Conservation (phyloP, 306 rosid genomes). For the Alnus glutinosa region DNA sequence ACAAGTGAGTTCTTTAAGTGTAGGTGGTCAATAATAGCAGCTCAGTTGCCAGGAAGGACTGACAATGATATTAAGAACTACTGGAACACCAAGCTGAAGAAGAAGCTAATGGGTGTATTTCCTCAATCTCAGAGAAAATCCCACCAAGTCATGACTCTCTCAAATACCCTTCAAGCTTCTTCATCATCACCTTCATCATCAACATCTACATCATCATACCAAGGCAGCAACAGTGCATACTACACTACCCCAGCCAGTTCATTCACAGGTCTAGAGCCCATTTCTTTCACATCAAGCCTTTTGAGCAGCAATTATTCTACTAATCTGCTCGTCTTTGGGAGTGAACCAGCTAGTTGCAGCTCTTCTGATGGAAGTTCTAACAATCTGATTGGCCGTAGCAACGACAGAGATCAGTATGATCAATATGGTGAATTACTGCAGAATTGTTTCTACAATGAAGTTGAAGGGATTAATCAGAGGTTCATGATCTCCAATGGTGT, state of each 20-base stretch:
- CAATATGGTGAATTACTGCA: constrained; percentile 4
- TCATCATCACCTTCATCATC: constrained; percentile 39
- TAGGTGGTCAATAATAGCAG: constrained; percentile 97
- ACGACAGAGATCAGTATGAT: constrained; percentile 29
- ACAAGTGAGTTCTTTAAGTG: constrained; percentile 13
- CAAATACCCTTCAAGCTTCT: constrained; percentile 40
- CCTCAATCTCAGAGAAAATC: constrained; percentile 35
- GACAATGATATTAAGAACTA: constrained; percentile 93
- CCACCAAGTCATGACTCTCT: constrained; percentile 24
- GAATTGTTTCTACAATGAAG: constrained; percentile 27
- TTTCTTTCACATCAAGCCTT: constrained; percentile 44
- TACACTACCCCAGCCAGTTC: constrained; percentile 25
- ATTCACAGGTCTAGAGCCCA: constrained; percentile 35
- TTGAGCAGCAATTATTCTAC: constrained; percentile 35
- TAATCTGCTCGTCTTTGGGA: constrained; percentile 40
- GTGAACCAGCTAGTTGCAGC: constrained; percentile 59
- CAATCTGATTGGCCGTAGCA: constrained; percentile 31
- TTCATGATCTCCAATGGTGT: constrained; percentile 29
- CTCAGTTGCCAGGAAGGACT: constrained; percentile 82
- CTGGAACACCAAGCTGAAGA: constrained; percentile 98
- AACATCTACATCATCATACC: constrained; percentile 37
- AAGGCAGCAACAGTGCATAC: constrained; percentile 29
- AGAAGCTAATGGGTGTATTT: constrained; percentile 51
- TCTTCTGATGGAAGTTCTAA: constrained; percentile 61
- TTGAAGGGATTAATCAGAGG: constrained; percentile 39